Conservation (phyloP, 1,139 yeast species). For the Blastobotrys illinoisensis region DNA sequence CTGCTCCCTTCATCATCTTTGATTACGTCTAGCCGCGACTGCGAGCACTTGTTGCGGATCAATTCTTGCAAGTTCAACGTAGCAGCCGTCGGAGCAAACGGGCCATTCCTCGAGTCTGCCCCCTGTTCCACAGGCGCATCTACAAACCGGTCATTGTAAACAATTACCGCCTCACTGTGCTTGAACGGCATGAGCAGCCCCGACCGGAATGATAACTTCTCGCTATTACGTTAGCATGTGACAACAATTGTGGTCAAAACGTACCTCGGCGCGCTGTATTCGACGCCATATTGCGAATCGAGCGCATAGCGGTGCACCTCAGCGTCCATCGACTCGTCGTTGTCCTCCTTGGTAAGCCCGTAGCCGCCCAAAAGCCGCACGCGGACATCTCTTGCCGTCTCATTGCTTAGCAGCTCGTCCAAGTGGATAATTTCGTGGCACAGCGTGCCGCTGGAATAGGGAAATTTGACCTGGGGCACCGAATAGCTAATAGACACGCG, state of each 20-base stretch:
- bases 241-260: not conserved
- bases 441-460: conserved; percentile 37
- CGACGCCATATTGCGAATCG: conserved; percentile 51
- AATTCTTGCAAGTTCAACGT: not conserved
- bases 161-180: conserved; percentile 14
- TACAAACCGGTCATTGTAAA: conserved; percentile 2
- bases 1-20: conserved; percentile 1
- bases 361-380: conserved; percentile 47
- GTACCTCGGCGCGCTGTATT: conserved; percentile 32
- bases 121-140: not conserved
- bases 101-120: not conserved
- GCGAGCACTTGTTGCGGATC: not conserved
- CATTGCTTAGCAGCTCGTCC: conserved; percentile 2
- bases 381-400: conserved; percentile 34
- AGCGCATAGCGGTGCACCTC: conserved; percentile 46
- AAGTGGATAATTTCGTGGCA: conserved; percentile 40
- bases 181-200: conserved; percentile 28
- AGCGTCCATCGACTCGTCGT: conserved; percentile 38
- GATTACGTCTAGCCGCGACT: not conserved
- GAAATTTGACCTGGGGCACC: conserved; percentile 7
- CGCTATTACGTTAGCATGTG: conserved; percentile 3
- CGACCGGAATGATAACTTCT: conserved; percentile 19
- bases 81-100: not conserved
- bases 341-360: conserved; percentile 33
- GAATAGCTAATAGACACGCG: conserved; percentile 31